These are phyloP conservation scores for Salix viminalis DNA, from an alignment of 345 rosid genomes.

Conservation along the genomic window DNA sequence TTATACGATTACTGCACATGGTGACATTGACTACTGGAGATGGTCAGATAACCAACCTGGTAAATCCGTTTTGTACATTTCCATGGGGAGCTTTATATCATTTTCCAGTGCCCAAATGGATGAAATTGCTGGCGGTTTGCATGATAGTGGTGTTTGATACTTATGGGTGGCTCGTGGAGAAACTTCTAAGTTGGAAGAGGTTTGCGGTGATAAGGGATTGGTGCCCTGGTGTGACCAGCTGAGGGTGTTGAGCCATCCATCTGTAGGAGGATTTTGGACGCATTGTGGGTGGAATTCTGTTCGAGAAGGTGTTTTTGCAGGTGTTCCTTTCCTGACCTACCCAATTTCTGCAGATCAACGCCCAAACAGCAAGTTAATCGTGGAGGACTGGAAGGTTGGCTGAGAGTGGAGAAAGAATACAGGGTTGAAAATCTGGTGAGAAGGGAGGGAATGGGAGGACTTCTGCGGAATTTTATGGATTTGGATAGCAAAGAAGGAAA, in stretches of 20 bases:
- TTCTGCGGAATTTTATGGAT: slow-evolving; percentile 19
- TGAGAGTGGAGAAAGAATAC: slow-evolving; percentile 1
- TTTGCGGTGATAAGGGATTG: slow-evolving; percentile 8
- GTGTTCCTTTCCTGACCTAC: slow-evolving; percentile 8
- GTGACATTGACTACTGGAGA: neutral
- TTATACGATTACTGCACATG: no score
- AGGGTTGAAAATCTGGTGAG: slow-evolving; percentile 16
- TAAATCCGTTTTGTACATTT: slow-evolving; percentile 6
- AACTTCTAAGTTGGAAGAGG: neutral
- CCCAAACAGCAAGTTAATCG: neutral
- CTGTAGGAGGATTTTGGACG: slow-evolving; percentile 17
- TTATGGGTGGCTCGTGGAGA: slow-evolving; percentile 5
- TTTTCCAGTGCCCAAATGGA: slow-evolving; percentile 9
- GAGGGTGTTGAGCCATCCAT: slow-evolving; percentile 13
- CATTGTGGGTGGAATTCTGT: slow-evolving; percentile 16
- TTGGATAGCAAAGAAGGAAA: slow-evolving; percentile 21
- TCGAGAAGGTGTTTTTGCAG: slow-evolving; percentile 1
- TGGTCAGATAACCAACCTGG: slow-evolving; percentile 8
- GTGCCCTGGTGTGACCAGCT: slow-evolving; percentile 22
- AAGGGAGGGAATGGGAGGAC: slow-evolving; percentile 25
- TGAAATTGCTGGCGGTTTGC: slow-evolving; percentile 6
- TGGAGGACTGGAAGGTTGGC: slow-evolving; percentile 17
- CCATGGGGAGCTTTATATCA: slow-evolving; percentile 9
- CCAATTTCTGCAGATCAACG: slow-evolving; percentile 1
- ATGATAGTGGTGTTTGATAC: neutral